phyloP scores from a whole-genome alignment of 805 yeast genomes.

The Cyberlindnera amylophila region DNA sequence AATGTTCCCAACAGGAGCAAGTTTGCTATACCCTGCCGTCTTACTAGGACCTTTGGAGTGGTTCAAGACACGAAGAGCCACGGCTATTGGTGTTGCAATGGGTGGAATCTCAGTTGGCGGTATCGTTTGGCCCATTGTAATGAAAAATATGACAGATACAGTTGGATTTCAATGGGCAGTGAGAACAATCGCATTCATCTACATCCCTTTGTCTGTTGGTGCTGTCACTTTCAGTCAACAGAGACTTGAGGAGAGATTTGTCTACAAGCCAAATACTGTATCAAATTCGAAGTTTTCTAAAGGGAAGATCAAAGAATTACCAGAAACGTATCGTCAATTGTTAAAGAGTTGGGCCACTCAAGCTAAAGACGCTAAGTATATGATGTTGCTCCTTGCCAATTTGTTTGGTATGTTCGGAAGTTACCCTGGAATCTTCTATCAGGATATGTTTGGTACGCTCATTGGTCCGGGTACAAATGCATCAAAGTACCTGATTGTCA shows the following conservation, averaged over 20 bases:
- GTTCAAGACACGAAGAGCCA: slow-evolving; percentile 57
- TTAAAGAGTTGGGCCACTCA: too few relatives aligned
- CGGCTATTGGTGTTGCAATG: slow-evolving; percentile 44
- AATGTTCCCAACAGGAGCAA: slow-evolving; percentile 23
- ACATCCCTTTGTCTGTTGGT: slow-evolving; percentile 11
- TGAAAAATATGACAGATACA: slow-evolving; percentile 11
- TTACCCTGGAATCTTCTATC: slow-evolving; percentile 18
- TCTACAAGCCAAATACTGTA: slow-evolving; percentile 4
- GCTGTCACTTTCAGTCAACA: slow-evolving; percentile 11
- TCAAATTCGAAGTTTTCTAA: slow-evolving; percentile 8
- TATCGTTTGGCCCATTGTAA: slow-evolving; percentile 28
- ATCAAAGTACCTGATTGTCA: slow-evolving; percentile 10
- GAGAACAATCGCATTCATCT: slow-evolving; percentile 13
- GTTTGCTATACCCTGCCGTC: slow-evolving; percentile 53
- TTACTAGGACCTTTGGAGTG: slow-evolving; percentile 61
- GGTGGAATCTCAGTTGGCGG: slow-evolving; percentile 55
- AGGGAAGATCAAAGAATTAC: too few relatives aligned
- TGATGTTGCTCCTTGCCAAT: slow-evolving; percentile 5
- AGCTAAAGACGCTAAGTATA: too few relatives aligned
- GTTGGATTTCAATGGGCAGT: slow-evolving; percentile 18
- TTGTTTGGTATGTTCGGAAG: slow-evolving; percentile 17
- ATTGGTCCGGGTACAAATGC: slow-evolving; percentile 6
- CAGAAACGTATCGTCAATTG: too few relatives aligned
- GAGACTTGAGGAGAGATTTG: slow-evolving; percentile 1
- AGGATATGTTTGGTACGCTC: slow-evolving; percentile 14